Conservation (phyloP, 1,284 basidiomycete genomes). For the Meira miltonrushii region DNA sequence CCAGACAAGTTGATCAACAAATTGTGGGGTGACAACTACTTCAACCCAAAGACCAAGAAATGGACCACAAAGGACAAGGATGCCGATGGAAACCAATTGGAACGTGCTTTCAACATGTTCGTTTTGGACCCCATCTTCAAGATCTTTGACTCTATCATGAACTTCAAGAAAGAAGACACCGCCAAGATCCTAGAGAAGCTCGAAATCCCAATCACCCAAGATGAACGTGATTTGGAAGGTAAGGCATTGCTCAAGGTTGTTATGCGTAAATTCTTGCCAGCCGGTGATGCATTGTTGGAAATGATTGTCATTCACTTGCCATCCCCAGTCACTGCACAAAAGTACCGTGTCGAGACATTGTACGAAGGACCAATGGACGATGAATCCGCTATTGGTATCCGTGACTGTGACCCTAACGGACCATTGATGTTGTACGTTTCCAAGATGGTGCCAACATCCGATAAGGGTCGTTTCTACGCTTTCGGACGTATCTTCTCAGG, state of each 20-base stretch:
- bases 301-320: constrained; percentile 98
- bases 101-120: constrained; percentile 63
- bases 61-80: constrained; percentile 79
- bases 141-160: constrained; percentile 98
- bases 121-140: constrained; percentile 99
- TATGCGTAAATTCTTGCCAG: constrained; percentile 99
- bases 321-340: constrained; percentile 92
- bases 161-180: constrained; percentile 96
- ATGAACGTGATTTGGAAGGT: constrained; percentile 92
- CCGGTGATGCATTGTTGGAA: constrained; percentile 96
- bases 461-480: constrained; percentile 99
- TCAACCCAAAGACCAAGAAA: constrained; percentile 96
- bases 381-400: constrained; percentile 96
- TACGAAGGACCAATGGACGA: constrained; percentile 99
- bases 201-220: constrained; percentile 80
- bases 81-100: constrained; percentile 80
- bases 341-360: constrained; percentile 98
- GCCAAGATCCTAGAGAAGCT: constrained; percentile 88
- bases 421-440: constrained; percentile 98
- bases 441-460: constrained; percentile 99
- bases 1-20: constrained; percentile 97
- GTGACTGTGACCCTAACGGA: constrained; percentile 94
- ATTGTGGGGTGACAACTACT: constrained; percentile 99
- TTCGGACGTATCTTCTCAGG: constrained; percentile 99
- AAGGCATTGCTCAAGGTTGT: constrained; percentile 94